Base-by-base conservation (phyloP, 1,284 basidiomycete genomes). In the Hemileia vastatrix region DNA sequence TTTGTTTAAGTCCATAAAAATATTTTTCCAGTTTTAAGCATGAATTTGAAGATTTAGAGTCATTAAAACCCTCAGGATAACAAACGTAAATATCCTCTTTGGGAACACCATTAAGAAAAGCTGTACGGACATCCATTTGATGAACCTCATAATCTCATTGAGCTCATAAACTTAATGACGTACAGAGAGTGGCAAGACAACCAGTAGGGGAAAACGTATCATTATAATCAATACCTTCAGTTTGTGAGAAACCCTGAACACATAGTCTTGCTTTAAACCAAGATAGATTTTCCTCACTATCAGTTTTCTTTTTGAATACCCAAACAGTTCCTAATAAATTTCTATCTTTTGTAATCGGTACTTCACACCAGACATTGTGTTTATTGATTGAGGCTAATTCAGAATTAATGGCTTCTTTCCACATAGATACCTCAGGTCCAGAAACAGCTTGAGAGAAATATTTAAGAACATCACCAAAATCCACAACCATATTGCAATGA, bases 121-220 rank as follows among this genome's bases (percentile, higher is more conserved):
- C n/a, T n/a, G n/a, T n/a, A n/a, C n/a, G n/a, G n/a, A 54, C 32
- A 36, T 54, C 32, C 52, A 54, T 54, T 54, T 54, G 52, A 18
- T 54, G 52, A 2, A 54, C 52, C 13, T 54, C 52, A 27, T 36
- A 54, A 6, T 32, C 6, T 24, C 19, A 18, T 6, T 31, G 9
- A 27, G 50, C 50, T 15, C 50, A 52, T 6, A 54, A n/a, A 18
- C 32, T 54, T 6, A 54, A 21, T 8, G 43, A 40, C 11, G 43
- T 40, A 18, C 18, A 21, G 3, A 54, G 52, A 15, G 52, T 36
- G 9, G 52, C 43, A 18, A 54, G 52, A 3, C 52, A 36, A 6
- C 32, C 52, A 18, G 52, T 54, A 6, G 52, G 52, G 23, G 52
- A 54, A 27, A 54, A 54, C n/a, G 43, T 19, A 8, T 36, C 18